Base-by-base conservation (phyloP, 2,329 filamentous ascomycete genomes). In the Fusarium pseudograminearum region DNA sequence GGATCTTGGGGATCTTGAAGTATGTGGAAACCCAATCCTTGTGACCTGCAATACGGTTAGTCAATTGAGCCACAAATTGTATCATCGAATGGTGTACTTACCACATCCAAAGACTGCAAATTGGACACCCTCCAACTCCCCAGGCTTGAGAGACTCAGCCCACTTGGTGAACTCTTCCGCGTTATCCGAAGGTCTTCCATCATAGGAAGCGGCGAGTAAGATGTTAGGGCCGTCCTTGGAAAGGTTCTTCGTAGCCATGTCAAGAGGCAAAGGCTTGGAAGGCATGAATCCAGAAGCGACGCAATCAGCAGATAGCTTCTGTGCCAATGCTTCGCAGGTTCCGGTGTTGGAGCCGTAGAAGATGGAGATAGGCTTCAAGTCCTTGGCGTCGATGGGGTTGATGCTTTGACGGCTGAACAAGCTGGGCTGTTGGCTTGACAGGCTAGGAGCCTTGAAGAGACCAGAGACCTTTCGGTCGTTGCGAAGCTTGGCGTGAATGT, bases 1-100 rank as follows among this genome's bases (percentile, higher is more conserved):
- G 81, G 0, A 89, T 78, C 57, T 82, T 91, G 0, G 91, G 91
- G 4, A 93, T 83, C 8, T 83, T 83, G 63, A 93, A 89, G 77
- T 90, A 93, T 0, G 91, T 93, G 28, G 82, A 78, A 0, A 80
- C 76, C 87, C 87, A 89, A 65, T 90, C 87, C 3, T 63, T 63
- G 4, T 63, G 60, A 0, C 59, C 56, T 61, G 0, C 0, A 1
- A 0, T 5, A 3, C 2, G 0, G 36, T 61, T 22, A 61, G 56
- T 31, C 2, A 24, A 18, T 15, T 71, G 71, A 51, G 78, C 73
- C 3, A 90, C 91, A 53, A 89, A 78, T 74, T 7, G 0, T 22
- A 1, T 5, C 44, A 1, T 9, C 7, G 3, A 7, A 8, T 4
- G 1, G 0, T 0, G 8, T 4, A 61, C 59, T 40, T 61, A 62